These are phyloP conservation scores for Basidiobolus meristosporus DNA, from an alignment of 371 early-diverging fungal genomes.

Conservation along the genomic window DNA sequence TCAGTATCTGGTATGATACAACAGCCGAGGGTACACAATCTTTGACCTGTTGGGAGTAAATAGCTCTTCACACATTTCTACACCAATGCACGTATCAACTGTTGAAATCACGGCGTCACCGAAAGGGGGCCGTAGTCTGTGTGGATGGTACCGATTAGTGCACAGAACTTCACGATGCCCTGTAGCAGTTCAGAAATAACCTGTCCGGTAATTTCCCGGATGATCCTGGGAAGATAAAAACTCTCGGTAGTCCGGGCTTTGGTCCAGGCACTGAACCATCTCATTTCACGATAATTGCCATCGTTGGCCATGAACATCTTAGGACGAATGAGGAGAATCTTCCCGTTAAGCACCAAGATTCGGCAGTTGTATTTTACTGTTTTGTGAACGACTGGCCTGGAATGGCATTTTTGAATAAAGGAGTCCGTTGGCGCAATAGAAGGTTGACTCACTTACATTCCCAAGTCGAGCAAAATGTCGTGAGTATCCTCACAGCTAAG, in stretches of 20 bases:
- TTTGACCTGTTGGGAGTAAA: constrained; percentile 71
- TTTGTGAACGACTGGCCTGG: constrained; percentile 81
- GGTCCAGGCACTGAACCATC: constrained; percentile 89
- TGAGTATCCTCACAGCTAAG: constrained; percentile 35
- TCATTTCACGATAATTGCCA: constrained; percentile 89
- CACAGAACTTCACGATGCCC: neutral
- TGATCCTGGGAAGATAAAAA: constrained; percentile 59
- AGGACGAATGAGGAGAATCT: constrained; percentile 86
- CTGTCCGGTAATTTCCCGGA: constrained; percentile 59
- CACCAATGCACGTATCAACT: constrained; percentile 70
- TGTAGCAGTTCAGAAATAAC: constrained; percentile 5
- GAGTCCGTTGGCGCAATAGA: neutral
- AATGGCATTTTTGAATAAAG: neutral
- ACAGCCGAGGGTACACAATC: neutral
- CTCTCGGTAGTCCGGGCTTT: constrained; percentile 40
- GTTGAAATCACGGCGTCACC: constrained; percentile 75
- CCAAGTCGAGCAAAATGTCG: constrained; percentile 78
- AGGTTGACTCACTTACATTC: constrained; percentile 45
- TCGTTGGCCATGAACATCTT: constrained; percentile 89
- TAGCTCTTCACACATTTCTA: constrained; percentile 92
- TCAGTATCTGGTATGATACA: too few species aligned
- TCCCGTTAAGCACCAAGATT: constrained; percentile 54
- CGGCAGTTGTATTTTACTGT: constrained; percentile 90
- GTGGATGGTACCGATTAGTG: neutral
- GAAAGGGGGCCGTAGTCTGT: constrained; percentile 36